phyloP scores from a whole-genome alignment of 1,284 basidiomycete species.

The Apiotrichum veenhuisii region DNA sequence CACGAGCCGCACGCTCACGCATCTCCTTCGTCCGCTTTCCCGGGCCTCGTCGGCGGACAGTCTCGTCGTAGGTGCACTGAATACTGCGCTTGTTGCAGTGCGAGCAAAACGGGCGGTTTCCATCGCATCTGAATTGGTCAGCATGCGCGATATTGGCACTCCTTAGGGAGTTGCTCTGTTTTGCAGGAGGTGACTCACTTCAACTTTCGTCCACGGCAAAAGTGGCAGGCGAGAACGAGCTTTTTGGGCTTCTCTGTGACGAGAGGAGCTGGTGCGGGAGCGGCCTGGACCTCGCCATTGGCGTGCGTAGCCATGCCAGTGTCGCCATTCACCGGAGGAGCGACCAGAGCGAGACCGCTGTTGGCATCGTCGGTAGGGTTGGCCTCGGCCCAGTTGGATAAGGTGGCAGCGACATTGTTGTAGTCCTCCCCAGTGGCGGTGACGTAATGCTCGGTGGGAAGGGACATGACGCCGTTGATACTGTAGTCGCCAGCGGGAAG shows the following conservation, averaged over 20 bases:
- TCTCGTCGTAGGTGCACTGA: slow-evolving; percentile 47
- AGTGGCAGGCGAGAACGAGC: slow-evolving; percentile 49
- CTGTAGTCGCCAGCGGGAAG: slow-evolving; percentile 9
- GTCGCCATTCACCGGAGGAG: slow-evolving; percentile 10
- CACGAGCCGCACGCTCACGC: slow-evolving; percentile 37
- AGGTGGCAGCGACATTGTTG: slow-evolving; percentile 13
- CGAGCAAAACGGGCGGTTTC: slow-evolving; percentile 31
- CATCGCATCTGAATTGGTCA: slow-evolving; percentile 33
- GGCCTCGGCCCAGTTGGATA: slow-evolving; percentile 20
- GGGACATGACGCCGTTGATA: slow-evolving; percentile 11
- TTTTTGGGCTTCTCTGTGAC: slow-evolving; percentile 32
- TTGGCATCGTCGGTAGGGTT: slow-evolving; percentile 8
- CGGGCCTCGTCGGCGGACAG: slow-evolving; percentile 50
- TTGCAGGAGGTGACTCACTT: slow-evolving; percentile 37
- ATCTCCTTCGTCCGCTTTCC: slow-evolving; percentile 51
- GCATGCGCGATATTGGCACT: too few species aligned
- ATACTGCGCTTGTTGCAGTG: slow-evolving; percentile 39
- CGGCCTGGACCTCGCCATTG: slow-evolving; percentile 5
- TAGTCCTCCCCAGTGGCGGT: slow-evolving; percentile 11
- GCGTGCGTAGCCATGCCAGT: not conserved
- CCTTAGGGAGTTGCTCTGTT: too few species aligned
- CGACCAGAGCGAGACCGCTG: slow-evolving; percentile 1
- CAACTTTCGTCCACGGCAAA: slow-evolving; percentile 49
- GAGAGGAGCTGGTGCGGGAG: not conserved
- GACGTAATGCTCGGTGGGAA: slow-evolving; percentile 15